phyloP scores from a whole-genome alignment of 768 basidiomycete genomes.

The Pulveroboletus sp. region DNA sequence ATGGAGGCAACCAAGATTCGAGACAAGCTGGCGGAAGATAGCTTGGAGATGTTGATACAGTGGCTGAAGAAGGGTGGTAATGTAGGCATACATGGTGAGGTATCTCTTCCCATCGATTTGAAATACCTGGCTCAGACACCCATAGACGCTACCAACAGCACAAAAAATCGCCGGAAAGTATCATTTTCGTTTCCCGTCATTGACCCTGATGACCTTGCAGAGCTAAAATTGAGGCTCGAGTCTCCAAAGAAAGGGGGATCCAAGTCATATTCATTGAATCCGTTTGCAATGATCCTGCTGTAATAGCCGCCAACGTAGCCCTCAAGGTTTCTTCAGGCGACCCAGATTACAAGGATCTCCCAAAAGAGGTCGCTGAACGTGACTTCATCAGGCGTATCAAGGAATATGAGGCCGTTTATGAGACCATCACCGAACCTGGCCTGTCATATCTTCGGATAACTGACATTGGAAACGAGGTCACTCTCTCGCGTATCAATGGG shows the following conservation, averaged over 20 bases:
- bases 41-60: conserved; percentile 88
- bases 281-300: conserved; percentile 86
- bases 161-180: conserved; percentile 61
- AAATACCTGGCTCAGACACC: not conserved
- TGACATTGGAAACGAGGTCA: conserved; percentile 90
- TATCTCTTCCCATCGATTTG: not conserved
- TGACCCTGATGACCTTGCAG: conserved; percentile 36
- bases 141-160: conserved; percentile 95
- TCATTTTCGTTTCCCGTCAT: not conserved
- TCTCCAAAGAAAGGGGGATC: conserved; percentile 83
- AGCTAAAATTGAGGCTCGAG: conserved; percentile 77
- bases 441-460: conserved; percentile 88
- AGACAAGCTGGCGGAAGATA: conserved; percentile 84
- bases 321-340: conserved; percentile 96
- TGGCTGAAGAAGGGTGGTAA: conserved; percentile 97
- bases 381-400: conserved; percentile 91
- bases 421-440: conserved; percentile 89
- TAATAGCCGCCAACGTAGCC: conserved; percentile 94
- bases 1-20: conserved; percentile 68
- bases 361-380: conserved; percentile 75
- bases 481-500: conserved; percentile 81
- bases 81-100: conserved; percentile 91
- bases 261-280: conserved; percentile 93
- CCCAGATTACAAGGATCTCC: conserved; percentile 93
- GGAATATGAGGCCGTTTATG: conserved; percentile 93